Conservation (phyloP, 2,329 filamentous ascomycete genomes). For the Alternaria sp. region DNA sequence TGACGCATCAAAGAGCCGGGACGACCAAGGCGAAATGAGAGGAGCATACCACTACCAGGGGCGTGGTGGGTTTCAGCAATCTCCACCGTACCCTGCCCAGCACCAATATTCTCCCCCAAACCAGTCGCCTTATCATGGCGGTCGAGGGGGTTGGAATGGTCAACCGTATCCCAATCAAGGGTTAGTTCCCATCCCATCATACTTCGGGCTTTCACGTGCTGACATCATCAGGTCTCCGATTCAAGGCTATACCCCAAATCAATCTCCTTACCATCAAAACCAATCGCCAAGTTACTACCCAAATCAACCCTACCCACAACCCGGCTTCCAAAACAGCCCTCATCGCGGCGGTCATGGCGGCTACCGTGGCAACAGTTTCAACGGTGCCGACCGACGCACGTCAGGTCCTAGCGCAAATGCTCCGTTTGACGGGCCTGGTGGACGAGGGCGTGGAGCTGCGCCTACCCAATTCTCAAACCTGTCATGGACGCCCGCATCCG, state of each 20-base stretch:
- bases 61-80: slow-evolving; percentile 61
- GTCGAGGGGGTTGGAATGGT: slow-evolving; percentile 63
- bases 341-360: slow-evolving; percentile 62
- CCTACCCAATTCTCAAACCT: slow-evolving; percentile 68
- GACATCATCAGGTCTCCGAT: slow-evolving; percentile 54
- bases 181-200: slow-evolving; percentile 52
- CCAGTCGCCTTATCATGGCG: slow-evolving; percentile 66
- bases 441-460: slow-evolving; percentile 63
- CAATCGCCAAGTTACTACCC: slow-evolving; percentile 58
- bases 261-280: slow-evolving; percentile 62
- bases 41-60: slow-evolving; percentile 48
- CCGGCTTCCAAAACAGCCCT: slow-evolving; percentile 58
- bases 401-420: slow-evolving; percentile 53
- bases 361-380: slow-evolving; percentile 66
- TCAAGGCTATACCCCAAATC: slow-evolving; percentile 65
- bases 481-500: slow-evolving; percentile 72
- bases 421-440: slow-evolving; percentile 54
- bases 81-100: slow-evolving; percentile 66
- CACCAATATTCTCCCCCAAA: slow-evolving; percentile 69
- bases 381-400: slow-evolving; percentile 55
- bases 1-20: slow-evolving; percentile 40
- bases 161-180: slow-evolving; percentile 57
- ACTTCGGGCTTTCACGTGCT: slow-evolving; percentile 17
- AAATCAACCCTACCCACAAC: slow-evolving; percentile 64
- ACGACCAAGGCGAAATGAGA: slow-evolving; percentile 47